Conservation (phyloP, 345 rosid genomes). For the Salix purpurea region DNA sequence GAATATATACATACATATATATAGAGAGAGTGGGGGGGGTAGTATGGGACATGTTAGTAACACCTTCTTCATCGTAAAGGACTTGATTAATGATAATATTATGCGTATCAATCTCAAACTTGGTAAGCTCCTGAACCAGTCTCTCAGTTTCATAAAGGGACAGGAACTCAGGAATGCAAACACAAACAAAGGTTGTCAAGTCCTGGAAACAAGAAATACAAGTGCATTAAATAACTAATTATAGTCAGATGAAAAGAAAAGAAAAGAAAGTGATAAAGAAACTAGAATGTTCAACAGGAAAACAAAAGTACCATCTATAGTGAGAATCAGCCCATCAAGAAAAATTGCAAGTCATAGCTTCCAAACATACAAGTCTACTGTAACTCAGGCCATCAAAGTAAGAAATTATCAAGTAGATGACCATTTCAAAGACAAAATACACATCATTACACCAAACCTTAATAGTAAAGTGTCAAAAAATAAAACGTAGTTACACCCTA, state of each 20-base stretch:
- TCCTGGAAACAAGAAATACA: conserved; percentile 50
- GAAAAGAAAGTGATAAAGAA: neutral
- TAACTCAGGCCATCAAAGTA: neutral
- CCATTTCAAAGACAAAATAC: neutral
- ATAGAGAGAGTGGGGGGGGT: neutral
- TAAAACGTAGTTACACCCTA: neutral
- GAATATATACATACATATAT: neutral
- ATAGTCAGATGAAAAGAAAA: neutral
- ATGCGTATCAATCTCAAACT: conserved; percentile 95
- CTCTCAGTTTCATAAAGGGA: conserved; percentile 98
- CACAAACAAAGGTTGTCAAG: conserved; percentile 91
- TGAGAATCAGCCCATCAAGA: neutral
- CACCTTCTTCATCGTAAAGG: conserved; percentile 84
- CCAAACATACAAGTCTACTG: neutral
- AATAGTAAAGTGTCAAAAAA: neutral
- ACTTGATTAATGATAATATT: conserved; percentile 98
- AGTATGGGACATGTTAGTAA: neutral
- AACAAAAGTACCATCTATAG: neutral
- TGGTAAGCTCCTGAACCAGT: conserved; percentile 95
- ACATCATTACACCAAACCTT: neutral
- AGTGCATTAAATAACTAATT: neutral
- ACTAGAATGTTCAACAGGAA: neutral
- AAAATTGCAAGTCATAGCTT: conserved; percentile 1
- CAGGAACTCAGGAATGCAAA: conserved; percentile 98
- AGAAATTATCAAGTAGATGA: neutral